phyloP scores from a whole-genome alignment of 2,329 filamentous ascomycete genomes.

The Aureobasidium sp. region DNA sequence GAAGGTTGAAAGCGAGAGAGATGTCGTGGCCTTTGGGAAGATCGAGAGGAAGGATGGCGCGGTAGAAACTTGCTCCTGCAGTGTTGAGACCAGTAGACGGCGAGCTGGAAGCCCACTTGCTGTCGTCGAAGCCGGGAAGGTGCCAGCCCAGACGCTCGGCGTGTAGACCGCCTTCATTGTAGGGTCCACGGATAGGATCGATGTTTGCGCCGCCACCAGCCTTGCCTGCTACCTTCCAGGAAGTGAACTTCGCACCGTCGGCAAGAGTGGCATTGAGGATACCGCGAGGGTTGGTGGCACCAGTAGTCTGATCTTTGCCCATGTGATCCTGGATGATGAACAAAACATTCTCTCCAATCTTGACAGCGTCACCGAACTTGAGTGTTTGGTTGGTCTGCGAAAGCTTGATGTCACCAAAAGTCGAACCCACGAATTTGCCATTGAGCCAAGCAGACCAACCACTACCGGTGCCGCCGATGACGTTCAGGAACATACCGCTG shows the following conservation, averaged over 20 bases:
- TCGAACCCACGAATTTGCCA: conserved; percentile 47
- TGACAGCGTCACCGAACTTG: conserved; percentile 44
- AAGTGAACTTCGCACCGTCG: conserved; percentile 39
- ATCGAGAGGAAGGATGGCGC: conserved; percentile 43
- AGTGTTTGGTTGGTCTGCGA: conserved; percentile 35
- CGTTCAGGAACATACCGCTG: conserved; percentile 34
- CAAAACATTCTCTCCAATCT: conserved; percentile 37
- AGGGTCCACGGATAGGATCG: conserved; percentile 48
- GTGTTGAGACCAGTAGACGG: conserved; percentile 27
- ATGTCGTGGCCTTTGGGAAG: conserved; percentile 48
- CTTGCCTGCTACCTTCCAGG: conserved; percentile 52
- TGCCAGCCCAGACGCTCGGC: conserved; percentile 53
- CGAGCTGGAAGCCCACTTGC: conserved; percentile 34
- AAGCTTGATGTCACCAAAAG: conserved; percentile 42
- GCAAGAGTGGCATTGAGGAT: conserved; percentile 45
- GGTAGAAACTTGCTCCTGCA: conserved; percentile 50
- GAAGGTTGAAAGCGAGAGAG: conserved; percentile 48
- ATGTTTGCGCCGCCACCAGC: conserved; percentile 45
- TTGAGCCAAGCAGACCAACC: conserved; percentile 54
- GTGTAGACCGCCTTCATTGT: conserved; percentile 52
- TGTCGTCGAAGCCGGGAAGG: conserved; percentile 45
- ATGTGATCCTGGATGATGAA: conserved; percentile 52
- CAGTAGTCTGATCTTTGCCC: conserved; percentile 48
- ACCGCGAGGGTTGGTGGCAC: conserved; percentile 43
- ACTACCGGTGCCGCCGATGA: conserved; percentile 45